Base-by-base conservation (phyloP, 768 basidiomycete species). In the Crassisporium funariophilum region DNA sequence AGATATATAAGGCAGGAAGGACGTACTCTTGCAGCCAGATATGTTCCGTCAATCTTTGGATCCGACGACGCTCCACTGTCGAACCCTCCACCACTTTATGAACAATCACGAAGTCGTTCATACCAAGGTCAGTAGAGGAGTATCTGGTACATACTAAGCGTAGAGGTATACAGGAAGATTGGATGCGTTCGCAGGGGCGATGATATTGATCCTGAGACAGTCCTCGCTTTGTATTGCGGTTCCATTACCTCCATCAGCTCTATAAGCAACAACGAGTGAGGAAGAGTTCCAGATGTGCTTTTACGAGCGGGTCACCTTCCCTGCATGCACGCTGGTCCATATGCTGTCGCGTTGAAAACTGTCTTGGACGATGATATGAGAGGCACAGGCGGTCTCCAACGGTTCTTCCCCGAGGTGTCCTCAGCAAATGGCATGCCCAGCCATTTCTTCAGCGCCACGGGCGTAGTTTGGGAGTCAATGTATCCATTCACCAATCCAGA, bases 141-240 rank as follows among this genome's bases (percentile, higher is more conserved):
- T n/a, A n/a, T n/a, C n/a, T n/a, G n/a, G n/a, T n/a, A 44, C 61
- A 34, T 49, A 65, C 67, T 65, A 56, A 21, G 60, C 53, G 38
- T 66, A 66, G 17, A 66, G 29, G 39, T 65, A 66, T 3, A 64
- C 60, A 3, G 67, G 64, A 3, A 66, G 49, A 19, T 55, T 56
- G 29, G 54, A 63, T 1, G 69, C 71, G 39, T 65, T 63, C 22
- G 54, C 41, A 5, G 73, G 74, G 24, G 69, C 66, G 54, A 73
- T 73, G 15, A 76, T 60, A 47, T 74, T 73, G 34, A 76, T 63
- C 10, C 66, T 59, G 10, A 76, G 59, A 47, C 73, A 76, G 48
- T 74, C 73, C 61, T 64, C 59, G 40, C 63, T 65, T 34, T 73
- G 74, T 12, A 72, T 57, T 10, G 56, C 52, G 0, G 64, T 68